These are phyloP conservation scores for Trichoderma aggressivum DNA, from an alignment of 2,329 filamentous ascomycete genomes.

Conservation along the genomic window DNA sequence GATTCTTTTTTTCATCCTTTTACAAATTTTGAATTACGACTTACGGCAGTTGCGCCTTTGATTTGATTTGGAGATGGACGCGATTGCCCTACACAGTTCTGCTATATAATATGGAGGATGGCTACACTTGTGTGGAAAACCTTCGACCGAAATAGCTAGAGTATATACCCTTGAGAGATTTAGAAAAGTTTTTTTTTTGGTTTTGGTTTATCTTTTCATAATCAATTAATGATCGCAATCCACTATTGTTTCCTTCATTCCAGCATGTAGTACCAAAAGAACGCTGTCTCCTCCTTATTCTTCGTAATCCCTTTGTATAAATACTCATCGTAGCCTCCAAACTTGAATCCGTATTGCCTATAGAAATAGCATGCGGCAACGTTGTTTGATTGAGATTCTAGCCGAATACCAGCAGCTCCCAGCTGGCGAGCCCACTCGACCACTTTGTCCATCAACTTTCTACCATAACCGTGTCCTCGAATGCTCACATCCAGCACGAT, in stretches of 20 bases:
- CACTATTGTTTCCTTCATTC: background rate
- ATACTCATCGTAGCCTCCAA: constrained; percentile 23
- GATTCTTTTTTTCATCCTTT: background rate
- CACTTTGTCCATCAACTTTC: constrained; percentile 17
- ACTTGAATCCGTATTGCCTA: constrained; percentile 20
- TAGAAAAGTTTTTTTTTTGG: background rate
- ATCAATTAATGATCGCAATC: background rate
- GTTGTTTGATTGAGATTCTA: constrained; percentile 22
- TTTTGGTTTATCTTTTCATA: background rate
- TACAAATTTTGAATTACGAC: background rate
- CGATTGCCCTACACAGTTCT: background rate
- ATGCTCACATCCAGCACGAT: constrained; percentile 20
- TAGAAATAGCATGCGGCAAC: constrained; percentile 21
- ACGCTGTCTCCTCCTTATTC: constrained; percentile 18
- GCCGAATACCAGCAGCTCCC: constrained; percentile 16
- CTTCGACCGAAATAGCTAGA: background rate
- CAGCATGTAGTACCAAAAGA: constrained; percentile 21
- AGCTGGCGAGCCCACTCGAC: constrained; percentile 19
- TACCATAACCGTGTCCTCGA: constrained; percentile 19
- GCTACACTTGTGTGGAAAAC: background rate
- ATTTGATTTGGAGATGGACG: background rate
- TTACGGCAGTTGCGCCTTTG: background rate
- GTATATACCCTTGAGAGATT: background rate
- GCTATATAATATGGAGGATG: background rate
- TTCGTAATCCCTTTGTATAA: constrained; percentile 19